phyloP scores from a whole-genome alignment of 2,329 filamentous ascomycete species.

The Berkeleyomyces rouxiae region DNA sequence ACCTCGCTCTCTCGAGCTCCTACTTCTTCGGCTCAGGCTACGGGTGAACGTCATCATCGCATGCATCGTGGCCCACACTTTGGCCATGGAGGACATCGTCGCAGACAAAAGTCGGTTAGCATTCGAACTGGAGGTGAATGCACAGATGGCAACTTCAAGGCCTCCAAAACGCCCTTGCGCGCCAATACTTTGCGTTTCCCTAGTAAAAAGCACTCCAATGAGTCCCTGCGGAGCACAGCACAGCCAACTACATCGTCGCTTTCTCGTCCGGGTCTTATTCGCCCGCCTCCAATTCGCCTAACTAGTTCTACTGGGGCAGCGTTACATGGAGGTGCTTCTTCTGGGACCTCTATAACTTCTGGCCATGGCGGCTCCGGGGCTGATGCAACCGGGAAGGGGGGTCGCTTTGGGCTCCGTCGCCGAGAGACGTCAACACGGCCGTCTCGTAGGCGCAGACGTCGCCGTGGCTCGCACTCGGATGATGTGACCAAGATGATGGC shows the following conservation, averaged over 20 bases:
- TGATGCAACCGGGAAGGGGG: background rate
- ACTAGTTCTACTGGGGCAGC: background rate
- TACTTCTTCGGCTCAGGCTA: conserved; percentile 4
- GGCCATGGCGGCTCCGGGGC: background rate
- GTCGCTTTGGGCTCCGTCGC: conserved; percentile 39
- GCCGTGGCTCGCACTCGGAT: conserved; percentile 45
- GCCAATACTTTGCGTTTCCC: conserved; percentile 26
- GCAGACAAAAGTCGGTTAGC: conserved; percentile 29
- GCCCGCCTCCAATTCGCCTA: conserved; percentile 14
- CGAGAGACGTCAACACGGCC: conserved; percentile 32
- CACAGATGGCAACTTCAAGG: conserved; percentile 21
- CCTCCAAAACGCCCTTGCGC: conserved; percentile 22
- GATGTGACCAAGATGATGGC: conserved; percentile 94
- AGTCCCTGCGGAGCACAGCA: conserved; percentile 32
- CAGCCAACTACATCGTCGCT: conserved; percentile 14
- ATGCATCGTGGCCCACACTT: background rate
- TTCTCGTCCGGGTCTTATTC: conserved; percentile 17
- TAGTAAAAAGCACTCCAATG: conserved; percentile 37
- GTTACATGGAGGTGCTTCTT: background rate
- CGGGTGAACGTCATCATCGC: background rate
- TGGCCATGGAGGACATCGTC: conserved; percentile 8
- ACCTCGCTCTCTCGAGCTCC: conserved; percentile 24
- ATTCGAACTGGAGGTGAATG: conserved; percentile 25
- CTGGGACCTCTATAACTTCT: background rate
- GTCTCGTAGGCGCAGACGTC: conserved; percentile 18